Evolutionary conservation across 2,329 filamentous ascomycete genomes (phyloP).

Genomic region (Zymoseptoria crescenta): DNA sequence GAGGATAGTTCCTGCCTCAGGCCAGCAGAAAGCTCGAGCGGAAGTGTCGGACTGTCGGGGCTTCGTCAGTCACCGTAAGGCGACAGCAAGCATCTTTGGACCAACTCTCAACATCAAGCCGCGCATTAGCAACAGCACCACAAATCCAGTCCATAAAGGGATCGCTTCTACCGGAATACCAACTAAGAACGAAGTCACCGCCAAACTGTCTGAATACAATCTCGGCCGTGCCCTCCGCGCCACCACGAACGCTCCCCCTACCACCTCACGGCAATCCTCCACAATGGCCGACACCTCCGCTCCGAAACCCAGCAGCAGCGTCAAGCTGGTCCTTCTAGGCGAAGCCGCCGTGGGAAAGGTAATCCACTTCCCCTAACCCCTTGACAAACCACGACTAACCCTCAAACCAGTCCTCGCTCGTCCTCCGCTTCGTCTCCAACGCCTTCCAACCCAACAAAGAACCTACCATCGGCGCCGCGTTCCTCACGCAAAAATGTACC

Average conservation of each 20-base stretch:
- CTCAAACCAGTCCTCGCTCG: slow-evolving; percentile 71
- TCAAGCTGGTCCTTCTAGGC: slow-evolving; percentile 95
- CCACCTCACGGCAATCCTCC: slow-evolving; percentile 17
- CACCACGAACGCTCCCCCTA: slow-evolving; percentile 14
- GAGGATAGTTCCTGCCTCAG: neutral
- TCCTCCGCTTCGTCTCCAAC: slow-evolving; percentile 98
- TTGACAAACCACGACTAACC: slow-evolving; percentile 11
- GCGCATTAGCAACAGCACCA: neutral
- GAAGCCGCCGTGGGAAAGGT: slow-evolving; percentile 99
- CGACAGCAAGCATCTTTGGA: neutral
- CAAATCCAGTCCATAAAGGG: neutral
- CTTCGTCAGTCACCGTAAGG: neutral
- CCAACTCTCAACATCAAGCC: neutral
- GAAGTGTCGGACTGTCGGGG: neutral
- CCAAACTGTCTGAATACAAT: slow-evolving; percentile 23
- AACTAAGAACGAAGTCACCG: neutral
- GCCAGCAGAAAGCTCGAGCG: neutral
- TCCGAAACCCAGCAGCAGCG: slow-evolving; percentile 97
- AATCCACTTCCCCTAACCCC: slow-evolving; percentile 22
- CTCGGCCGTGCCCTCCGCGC: slow-evolving; percentile 26
- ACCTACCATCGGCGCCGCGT: slow-evolving; percentile 96
- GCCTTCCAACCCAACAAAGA: slow-evolving; percentile 99
- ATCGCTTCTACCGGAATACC: neutral
- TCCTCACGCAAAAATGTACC: slow-evolving; percentile 97
- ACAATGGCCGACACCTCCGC: slow-evolving; percentile 54